These are phyloP conservation scores for Gautieria morchelliformis DNA, from an alignment of 768 basidiomycete genomes.

Conservation along the genomic window DNA sequence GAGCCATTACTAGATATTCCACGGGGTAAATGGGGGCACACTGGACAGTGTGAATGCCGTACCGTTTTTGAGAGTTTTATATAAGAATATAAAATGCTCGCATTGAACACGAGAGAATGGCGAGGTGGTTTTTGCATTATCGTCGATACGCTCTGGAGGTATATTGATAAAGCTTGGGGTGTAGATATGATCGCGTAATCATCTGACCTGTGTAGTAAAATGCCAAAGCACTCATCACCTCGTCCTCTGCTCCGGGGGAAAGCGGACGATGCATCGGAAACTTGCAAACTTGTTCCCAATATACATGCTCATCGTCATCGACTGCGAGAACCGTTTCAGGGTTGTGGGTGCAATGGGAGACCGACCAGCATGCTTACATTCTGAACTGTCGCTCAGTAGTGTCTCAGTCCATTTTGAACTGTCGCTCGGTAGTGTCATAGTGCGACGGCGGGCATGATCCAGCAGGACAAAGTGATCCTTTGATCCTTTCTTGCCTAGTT, in stretches of 20 bases:
- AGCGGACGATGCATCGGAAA: neutral
- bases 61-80: neutral
- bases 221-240: neutral
- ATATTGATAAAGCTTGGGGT: neutral
- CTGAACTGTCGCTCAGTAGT: neutral
- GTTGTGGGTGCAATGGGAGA: neutral
- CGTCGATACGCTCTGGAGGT: neutral
- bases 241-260: neutral
- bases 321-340: neutral
- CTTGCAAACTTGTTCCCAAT: neutral
- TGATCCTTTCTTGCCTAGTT: neutral
- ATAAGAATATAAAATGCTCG: neutral
- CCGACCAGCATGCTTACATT: neutral
- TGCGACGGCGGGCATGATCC: neutral
- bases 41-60: neutral
- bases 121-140: neutral
- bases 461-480: neutral
- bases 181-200: neutral
- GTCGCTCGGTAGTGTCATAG: neutral
- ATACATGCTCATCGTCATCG: neutral
- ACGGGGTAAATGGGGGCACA: too few species aligned
- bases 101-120: neutral
- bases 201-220: neutral
- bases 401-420: neutral
- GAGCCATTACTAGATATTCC: neutral